A percentile compares a stretch with the other conserved stretches of the same genome.
phyloP scores from a whole-genome alignment of 2,329 filamentous ascomycete genomes.

The Fusarium fracticaudum region DNA sequence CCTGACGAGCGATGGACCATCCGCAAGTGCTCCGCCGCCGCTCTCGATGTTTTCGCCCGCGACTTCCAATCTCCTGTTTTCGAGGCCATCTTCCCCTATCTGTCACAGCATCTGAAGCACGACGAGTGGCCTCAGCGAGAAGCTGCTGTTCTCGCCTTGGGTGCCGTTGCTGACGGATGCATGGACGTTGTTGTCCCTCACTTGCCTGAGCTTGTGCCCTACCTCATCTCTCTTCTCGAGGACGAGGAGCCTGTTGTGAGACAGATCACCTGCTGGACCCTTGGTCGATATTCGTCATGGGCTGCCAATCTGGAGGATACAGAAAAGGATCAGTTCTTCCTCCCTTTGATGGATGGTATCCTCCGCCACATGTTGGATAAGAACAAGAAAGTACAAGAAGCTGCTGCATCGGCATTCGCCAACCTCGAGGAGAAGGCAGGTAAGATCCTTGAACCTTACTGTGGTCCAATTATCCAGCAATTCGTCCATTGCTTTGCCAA shows the following conservation, averaged over 20 bases:
- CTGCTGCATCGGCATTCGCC: constrained; percentile 93
- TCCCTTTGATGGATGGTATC: constrained; percentile 97
- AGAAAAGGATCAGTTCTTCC: constrained; percentile 82
- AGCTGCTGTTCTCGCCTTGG: constrained; percentile 91
- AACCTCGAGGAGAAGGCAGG: constrained; percentile 95
- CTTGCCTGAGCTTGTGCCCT: constrained; percentile 88
- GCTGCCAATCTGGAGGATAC: constrained; percentile 78
- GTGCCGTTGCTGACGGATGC: constrained; percentile 94
- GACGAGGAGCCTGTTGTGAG: constrained; percentile 91
- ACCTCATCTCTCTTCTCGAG: constrained; percentile 84
- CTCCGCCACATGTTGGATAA: constrained; percentile 93
- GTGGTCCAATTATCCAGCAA: constrained; percentile 87
- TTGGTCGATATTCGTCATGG: constrained; percentile 94
- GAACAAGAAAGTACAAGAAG: constrained; percentile 98
- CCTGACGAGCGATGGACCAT: constrained; percentile 95
- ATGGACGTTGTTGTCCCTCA: constrained; percentile 90
- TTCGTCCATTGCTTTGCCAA: constrained; percentile 91
- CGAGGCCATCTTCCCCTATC: constrained; percentile 88
- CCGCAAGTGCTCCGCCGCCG: constrained; percentile 95
- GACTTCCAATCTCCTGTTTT: constrained; percentile 92
- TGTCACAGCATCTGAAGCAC: constrained; percentile 89
- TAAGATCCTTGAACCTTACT: constrained; percentile 82
- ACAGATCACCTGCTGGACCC: constrained; percentile 97
- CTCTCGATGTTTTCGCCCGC: constrained; percentile 90
- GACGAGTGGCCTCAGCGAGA: constrained; percentile 92